Evolutionary conservation across 768 basidiomycete genomes (phyloP).

Genomic region (Amanita rubescens): DNA sequence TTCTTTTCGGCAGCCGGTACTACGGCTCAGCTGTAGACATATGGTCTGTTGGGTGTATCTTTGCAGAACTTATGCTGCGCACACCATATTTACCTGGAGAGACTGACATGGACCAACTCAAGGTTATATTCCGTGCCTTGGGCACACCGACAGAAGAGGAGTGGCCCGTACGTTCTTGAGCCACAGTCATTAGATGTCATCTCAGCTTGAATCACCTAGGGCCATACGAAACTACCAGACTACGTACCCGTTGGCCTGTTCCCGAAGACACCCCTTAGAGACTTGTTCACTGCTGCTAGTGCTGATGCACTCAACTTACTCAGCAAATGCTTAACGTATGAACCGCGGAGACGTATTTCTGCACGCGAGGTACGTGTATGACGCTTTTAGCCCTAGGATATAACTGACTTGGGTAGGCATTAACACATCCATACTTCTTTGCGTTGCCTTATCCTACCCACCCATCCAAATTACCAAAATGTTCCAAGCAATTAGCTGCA

Average conservation of each 20-base stretch:
- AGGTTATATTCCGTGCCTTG: slow-evolving; percentile 88
- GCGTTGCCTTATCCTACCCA: slow-evolving; percentile 82
- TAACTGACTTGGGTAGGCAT: slow-evolving; percentile 44
- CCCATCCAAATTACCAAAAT: slow-evolving; percentile 85
- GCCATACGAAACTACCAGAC: slow-evolving; percentile 85
- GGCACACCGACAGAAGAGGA: slow-evolving; percentile 96
- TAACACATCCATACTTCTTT: slow-evolving; percentile 83
- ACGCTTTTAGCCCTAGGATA: not conserved
- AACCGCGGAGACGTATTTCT: slow-evolving; percentile 75
- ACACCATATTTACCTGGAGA: slow-evolving; percentile 95
- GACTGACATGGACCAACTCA: slow-evolving; percentile 94
- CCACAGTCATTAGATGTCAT: not conserved
- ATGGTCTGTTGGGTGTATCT: slow-evolving; percentile 98
- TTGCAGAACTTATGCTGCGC: slow-evolving; percentile 94
- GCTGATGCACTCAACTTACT: slow-evolving; percentile 81
- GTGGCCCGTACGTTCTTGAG: slow-evolving; percentile 72
- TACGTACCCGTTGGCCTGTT: slow-evolving; percentile 84
- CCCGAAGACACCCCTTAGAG: slow-evolving; percentile 73
- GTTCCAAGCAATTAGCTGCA: slow-evolving; percentile 29
- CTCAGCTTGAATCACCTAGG: slow-evolving; percentile 36
- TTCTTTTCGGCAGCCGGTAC: slow-evolving; percentile 84
- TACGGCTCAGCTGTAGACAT: slow-evolving; percentile 91
- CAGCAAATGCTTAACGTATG: slow-evolving; percentile 71
- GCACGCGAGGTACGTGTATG: slow-evolving; percentile 60
- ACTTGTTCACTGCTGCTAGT: slow-evolving; percentile 87